Evolutionary conservation across 139 green algal genomes (phyloP), one percentile per base, ranked within the genome.

Genomic region (Choricystis sp.): DNA sequence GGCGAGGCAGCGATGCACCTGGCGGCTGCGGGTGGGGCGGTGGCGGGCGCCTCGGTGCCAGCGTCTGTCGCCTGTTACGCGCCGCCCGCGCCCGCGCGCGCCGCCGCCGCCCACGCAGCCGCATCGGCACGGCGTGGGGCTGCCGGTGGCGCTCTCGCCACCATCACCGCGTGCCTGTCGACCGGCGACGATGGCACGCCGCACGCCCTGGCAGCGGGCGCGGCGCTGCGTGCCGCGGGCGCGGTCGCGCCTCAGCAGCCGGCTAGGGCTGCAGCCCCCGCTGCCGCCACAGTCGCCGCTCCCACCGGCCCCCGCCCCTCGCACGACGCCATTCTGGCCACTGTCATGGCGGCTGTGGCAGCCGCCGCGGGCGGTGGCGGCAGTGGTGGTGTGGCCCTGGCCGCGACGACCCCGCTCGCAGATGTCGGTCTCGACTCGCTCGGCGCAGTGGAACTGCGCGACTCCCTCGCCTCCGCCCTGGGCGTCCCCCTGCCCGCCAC

Each of bases 351-450:
- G 16, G 40, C 9, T 21, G 9, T 52, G 40, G 9, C 40, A 9
- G 40, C n/a, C n/a, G n/a, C n/a, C n/a, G n/a, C n/a, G n/a, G n/a
- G n/a, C n/a, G n/a, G n/a, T n/a, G n/a, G n/a, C n/a, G n/a, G n/a
- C n/a, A n/a, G n/a, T n/a, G n/a, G n/a, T n/a, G n/a, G n/a, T n/a
- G n/a, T n/a, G n/a, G n/a, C n/a, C n/a, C n/a, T n/a, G n/a, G n/a
- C n/a, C 3, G 20, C 61, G 21, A 66, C 63, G 3, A 64, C 70
- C 28, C 78, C 78, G 16, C 67, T 85, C 1, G 80, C 83, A 74
- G 72, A 67, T n/a, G 69, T 71, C 19, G 77, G 77, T 22, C 66
- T 84, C 26, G 74, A 83, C 48, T 84, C 77, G 28, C 66, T 75
- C 22, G 71, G 29, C 1, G 68, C 72, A 0, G 60, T 83, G 3